Evolutionary conservation across 352 stramenopile genomes (phyloP), one percentile per base, ranked within the genome.

Genomic region (Phytophthora vignae): DNA sequence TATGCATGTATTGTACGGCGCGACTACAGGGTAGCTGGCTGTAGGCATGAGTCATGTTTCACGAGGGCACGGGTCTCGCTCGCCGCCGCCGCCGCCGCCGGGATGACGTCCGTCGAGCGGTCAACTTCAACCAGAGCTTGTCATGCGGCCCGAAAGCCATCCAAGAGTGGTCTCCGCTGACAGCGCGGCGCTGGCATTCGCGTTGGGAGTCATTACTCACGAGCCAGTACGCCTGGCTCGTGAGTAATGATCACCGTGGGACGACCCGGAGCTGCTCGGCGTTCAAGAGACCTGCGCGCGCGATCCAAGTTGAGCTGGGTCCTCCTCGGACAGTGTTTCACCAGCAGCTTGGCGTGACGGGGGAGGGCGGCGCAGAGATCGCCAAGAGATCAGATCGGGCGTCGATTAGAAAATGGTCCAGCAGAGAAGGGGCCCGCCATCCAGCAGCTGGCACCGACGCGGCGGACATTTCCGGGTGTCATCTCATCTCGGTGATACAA

Each of bases 171-270:
- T 31, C 42, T 12, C 27, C 21, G 25, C 49, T 74, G 61, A 72
- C 71, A 67, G 56, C 27, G 48, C 60, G 56, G 10, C 36, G 71
- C 71, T 74, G 66, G 49, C 60, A 60, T 63, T 71, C 29, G 27
- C 55, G 66, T 71, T 74, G n/a, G 71, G 54, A 53, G n/a, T n/a
- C n/a, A n/a, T n/a, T n/a, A n/a, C n/a, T n/a, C n/a, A n/a, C n/a
- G n/a, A n/a, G n/a, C n/a, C n/a, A n/a, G n/a, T n/a, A n/a, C n/a
- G 58, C 62, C 67, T 75, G 71, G 21, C 60, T 22, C 22, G 73
- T 79, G 55, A 68, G 67, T 76, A 79, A 76, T 73, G 68, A 76
- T 76, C 63, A 65, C 59, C 9, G 72, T 76, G 68, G 72, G 67
- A 73, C 55, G 12, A 10, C 2, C 17, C 11, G 12, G 12, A 55